A percentile compares a stretch with the other conserved stretches of the same genome.
phyloP scores from a whole-genome alignment of 139 green algal genomes.

The Penium margaritaceum region DNA sequence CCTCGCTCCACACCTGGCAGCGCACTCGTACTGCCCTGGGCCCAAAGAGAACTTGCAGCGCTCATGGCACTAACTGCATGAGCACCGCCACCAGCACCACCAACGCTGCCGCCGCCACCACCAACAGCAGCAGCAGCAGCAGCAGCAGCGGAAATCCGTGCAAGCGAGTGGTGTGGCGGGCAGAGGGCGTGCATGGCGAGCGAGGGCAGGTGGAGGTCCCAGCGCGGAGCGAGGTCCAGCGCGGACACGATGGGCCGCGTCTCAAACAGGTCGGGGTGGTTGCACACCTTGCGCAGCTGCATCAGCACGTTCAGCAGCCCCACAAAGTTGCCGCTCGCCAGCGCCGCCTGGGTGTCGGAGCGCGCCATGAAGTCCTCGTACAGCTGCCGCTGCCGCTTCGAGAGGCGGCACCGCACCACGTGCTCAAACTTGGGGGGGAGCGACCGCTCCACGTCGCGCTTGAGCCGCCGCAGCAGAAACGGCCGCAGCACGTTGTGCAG shows the following conservation, averaged over 20 bases:
- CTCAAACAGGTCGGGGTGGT: constrained; percentile 97
- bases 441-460: constrained; percentile 89
- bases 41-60: no score
- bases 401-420: constrained; percentile 71
- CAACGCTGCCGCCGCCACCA: no score
- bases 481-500: constrained; percentile 87
- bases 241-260: constrained; percentile 78
- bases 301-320: constrained; percentile 96
- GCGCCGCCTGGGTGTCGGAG: constrained; percentile 58
- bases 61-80: no score
- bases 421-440: constrained; percentile 93
- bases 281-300: constrained; percentile 97
- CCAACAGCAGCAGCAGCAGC: no score
- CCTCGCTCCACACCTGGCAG: no score
- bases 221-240: constrained; percentile 59
- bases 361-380: constrained; percentile 96
- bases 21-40: no score
- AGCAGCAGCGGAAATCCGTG: neutral
- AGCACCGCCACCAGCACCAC: no score
- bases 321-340: constrained; percentile 78
- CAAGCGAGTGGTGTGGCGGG: neutral
- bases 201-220: constrained; percentile 17
- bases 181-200: neutral
- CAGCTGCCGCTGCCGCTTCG: constrained; percentile 53
- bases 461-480: constrained; percentile 87